Percentiles rank a stretch among this genome's conserved stretches.
These are phyloP conservation scores for Vitis riparia DNA, from an alignment of 164 flowering plant genomes.

Conservation along the genomic window DNA sequence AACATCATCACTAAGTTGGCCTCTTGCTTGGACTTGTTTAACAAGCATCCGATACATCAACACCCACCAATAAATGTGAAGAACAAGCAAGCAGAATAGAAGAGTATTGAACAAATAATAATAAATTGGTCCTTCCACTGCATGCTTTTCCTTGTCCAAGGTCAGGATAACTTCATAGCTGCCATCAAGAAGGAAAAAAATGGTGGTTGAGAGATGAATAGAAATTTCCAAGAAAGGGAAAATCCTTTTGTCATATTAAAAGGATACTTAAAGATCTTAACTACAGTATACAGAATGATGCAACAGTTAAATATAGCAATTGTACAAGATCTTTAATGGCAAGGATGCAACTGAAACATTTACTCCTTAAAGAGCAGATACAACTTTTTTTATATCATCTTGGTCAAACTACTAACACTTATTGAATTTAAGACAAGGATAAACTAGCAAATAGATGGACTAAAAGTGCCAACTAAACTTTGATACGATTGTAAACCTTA, in stretches of 20 bases:
- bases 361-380: not conserved
- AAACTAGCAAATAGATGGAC: not conserved
- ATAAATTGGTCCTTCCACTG: constrained; percentile 71
- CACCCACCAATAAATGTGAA: constrained; percentile 93
- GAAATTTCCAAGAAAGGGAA: not conserved
- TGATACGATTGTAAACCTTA: not conserved
- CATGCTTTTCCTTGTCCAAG: constrained; percentile 67
- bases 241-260: no score
- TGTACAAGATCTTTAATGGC: no score
- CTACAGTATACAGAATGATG: no score
- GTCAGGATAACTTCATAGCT: constrained; percentile 77
- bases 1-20: constrained; percentile 85
- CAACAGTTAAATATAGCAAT: no score
- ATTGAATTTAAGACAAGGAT: not conserved
- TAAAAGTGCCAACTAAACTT: not conserved
- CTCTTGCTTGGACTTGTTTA: constrained; percentile 82
- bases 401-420: not conserved
- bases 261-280: no score
- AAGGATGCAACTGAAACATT: no score
- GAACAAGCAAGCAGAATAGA: constrained; percentile 78
- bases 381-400: not conserved
- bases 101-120: constrained; percentile 86
- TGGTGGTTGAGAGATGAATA: not conserved
- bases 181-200: constrained; percentile 22
- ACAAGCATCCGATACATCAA: constrained; percentile 88